Conservation (phyloP, 495 filamentous ascomycete genomes). For the Aspergillus conjunctus region DNA sequence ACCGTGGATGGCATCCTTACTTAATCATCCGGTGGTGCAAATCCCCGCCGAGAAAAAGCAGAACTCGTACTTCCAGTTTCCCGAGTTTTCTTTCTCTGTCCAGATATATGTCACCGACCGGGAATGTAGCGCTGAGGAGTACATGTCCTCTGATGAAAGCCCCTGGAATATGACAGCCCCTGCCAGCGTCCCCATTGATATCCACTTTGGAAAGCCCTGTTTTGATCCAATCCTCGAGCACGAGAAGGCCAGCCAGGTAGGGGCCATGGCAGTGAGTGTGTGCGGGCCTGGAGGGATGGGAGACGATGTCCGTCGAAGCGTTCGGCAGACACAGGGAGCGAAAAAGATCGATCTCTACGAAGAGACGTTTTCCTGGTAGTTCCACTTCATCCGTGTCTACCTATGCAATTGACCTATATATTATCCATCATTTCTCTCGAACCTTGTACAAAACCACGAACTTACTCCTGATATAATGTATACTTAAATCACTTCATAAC, state of each 20-base stretch:
- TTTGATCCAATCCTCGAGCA: constrained; percentile 36
- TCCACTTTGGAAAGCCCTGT: constrained; percentile 39
- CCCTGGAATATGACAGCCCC: constrained; percentile 39
- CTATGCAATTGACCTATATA: no score
- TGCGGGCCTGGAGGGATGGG: constrained; percentile 48
- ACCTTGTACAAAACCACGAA: no score
- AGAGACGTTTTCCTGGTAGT: constrained; percentile 49
- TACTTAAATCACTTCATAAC: no score
- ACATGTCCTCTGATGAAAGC: constrained; percentile 26
- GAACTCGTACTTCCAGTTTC: constrained; percentile 37
- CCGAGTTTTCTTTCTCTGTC: constrained; percentile 37
- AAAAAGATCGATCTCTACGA: constrained; percentile 47
- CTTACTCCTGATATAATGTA: no score
- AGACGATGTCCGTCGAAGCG: constrained; percentile 47
- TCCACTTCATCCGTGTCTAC: no score
- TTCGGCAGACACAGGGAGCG: constrained; percentile 38
- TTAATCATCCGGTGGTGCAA: constrained; percentile 38
- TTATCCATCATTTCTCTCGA: no score
- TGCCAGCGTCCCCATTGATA: constrained; percentile 32
- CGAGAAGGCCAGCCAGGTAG: constrained; percentile 42
- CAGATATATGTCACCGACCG: constrained; percentile 38
- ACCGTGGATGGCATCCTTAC: constrained; percentile 45
- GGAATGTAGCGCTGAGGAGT: constrained; percentile 33
- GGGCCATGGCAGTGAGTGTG: constrained; percentile 49
- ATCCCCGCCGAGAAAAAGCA: constrained; percentile 27